Evolutionary conservation across 2,329 filamentous ascomycete genomes (phyloP).

Genomic region (Dissoconium aciculare): DNA sequence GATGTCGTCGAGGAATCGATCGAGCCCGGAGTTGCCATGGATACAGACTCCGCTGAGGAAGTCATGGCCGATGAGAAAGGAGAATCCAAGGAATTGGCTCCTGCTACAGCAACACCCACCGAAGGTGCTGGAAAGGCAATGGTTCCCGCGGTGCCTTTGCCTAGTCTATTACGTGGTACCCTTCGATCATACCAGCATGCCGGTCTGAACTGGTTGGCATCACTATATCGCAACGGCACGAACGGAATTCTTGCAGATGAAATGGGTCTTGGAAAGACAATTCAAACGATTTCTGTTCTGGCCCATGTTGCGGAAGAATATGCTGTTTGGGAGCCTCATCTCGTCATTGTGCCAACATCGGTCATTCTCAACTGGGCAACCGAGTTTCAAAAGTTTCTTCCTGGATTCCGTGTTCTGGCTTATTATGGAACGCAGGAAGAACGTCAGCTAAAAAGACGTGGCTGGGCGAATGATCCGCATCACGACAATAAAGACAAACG

Average conservation of each 20-base stretch:
- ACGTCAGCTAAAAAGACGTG: conserved; percentile 73
- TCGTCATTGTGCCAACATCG: conserved; percentile 92
- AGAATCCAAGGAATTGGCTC: conserved; percentile 2
- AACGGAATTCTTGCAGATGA: conserved; percentile 96
- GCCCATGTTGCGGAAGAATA: conserved; percentile 85
- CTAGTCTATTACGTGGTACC: conserved; percentile 64
- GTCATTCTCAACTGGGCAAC: conserved; percentile 99
- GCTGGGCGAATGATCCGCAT: conserved; percentile 66
- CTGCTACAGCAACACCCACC: conserved; percentile 14
- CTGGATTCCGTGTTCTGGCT: conserved; percentile 92
- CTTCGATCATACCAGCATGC: conserved; percentile 92
- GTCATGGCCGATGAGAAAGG: conserved; percentile 2
- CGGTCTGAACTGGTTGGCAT: conserved; percentile 92
- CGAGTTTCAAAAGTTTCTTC: conserved; percentile 99
- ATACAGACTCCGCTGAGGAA: not conserved
- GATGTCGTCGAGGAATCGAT: conserved; percentile 1
- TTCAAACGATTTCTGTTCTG: conserved; percentile 87
- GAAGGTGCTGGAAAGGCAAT: conserved; percentile 10
- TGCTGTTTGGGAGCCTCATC: conserved; percentile 85
- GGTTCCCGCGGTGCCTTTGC: conserved; percentile 34
- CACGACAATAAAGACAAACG: conserved; percentile 70
- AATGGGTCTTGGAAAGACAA: conserved; percentile 97
- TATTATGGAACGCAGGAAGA: conserved; percentile 95
- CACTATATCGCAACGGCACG: conserved; percentile 78
- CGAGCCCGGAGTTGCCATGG: not conserved